Conservation (phyloP, 1,139 yeast genomes). For the Yamadazyma membranifaciens region DNA sequence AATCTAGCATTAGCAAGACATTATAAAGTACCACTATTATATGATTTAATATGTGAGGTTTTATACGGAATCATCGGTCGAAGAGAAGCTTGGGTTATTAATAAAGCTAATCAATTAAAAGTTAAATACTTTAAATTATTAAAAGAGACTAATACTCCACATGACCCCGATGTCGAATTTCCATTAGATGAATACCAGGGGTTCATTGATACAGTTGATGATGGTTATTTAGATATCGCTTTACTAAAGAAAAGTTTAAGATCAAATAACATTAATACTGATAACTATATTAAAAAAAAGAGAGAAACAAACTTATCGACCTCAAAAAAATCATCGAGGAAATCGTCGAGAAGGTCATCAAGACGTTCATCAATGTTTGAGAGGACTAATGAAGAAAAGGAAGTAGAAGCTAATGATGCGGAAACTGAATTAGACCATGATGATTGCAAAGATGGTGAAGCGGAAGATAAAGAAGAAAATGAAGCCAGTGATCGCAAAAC, state of each 20-base stretch:
- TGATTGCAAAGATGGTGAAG: slow-evolving; percentile 11
- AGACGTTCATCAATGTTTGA: slow-evolving; percentile 14
- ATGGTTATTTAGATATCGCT: slow-evolving; percentile 60
- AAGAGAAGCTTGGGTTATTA: slow-evolving; percentile 54
- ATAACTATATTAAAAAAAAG: slow-evolving; percentile 1
- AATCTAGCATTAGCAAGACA: slow-evolving; percentile 59
- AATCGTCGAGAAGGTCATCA: slow-evolving; percentile 11
- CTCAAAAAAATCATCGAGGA: slow-evolving; percentile 7
- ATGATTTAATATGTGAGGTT: slow-evolving; percentile 66
- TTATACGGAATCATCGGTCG: slow-evolving; percentile 67
- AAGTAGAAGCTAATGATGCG: slow-evolving; percentile 7
- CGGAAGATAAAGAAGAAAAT: slow-evolving; percentile 13
- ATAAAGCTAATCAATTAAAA: slow-evolving; percentile 37
- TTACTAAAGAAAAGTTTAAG: slow-evolving; percentile 44
- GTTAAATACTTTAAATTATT: slow-evolving; percentile 26
- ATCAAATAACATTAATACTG: not conserved
- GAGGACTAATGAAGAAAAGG: not conserved
- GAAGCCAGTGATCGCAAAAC: slow-evolving; percentile 17
- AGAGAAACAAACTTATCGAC: not conserved
- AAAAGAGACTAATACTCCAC: slow-evolving; percentile 22
- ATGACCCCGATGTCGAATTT: slow-evolving; percentile 27
- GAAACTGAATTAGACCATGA: slow-evolving; percentile 14
- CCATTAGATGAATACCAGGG: slow-evolving; percentile 69
- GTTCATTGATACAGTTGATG: slow-evolving; percentile 63
- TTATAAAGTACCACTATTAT: slow-evolving; percentile 64